Conservation (phyloP, 2,329 filamentous ascomycete species). For the Neopestalotiopsis sp. region DNA sequence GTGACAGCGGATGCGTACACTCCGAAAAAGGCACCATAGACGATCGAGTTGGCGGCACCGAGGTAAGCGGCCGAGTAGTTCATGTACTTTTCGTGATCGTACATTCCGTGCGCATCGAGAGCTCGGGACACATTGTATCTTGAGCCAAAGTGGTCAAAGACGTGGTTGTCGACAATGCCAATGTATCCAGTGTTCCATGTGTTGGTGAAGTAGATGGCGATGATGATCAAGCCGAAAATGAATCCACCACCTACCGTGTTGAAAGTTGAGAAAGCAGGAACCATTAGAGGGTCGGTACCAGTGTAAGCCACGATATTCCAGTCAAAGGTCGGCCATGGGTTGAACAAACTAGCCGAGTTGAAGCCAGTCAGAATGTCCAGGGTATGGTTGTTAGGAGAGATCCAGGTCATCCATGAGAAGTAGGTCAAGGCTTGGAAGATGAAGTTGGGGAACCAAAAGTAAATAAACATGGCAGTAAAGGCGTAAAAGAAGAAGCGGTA, state of each 20-base stretch:
- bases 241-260: constrained; percentile 27
- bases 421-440: constrained; percentile 47
- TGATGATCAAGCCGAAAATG: constrained; percentile 25
- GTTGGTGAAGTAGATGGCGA: constrained; percentile 34
- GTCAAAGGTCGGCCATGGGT: constrained; percentile 22
- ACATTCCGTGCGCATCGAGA: constrained; percentile 18
- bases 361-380: constrained; percentile 22
- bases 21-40: constrained; percentile 15
- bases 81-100: constrained; percentile 29
- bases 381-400: constrained; percentile 38
- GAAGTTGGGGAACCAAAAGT: constrained; percentile 54
- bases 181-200: constrained; percentile 32
- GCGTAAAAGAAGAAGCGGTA: constrained; percentile 49
- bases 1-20: constrained; percentile 20
- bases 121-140: constrained; percentile 15
- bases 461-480: constrained; percentile 51
- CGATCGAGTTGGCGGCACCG: constrained; percentile 11
- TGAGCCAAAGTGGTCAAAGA: constrained; percentile 16
- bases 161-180: constrained; percentile 30
- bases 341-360: constrained; percentile 26
- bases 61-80: constrained; percentile 15
- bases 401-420: constrained; percentile 60
- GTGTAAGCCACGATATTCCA: constrained; percentile 35
- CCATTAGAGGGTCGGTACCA: constrained; percentile 28
- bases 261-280: constrained; percentile 29